phyloP scores from a whole-genome alignment of 179 eudicot species.

The Beta lomatogona region DNA sequence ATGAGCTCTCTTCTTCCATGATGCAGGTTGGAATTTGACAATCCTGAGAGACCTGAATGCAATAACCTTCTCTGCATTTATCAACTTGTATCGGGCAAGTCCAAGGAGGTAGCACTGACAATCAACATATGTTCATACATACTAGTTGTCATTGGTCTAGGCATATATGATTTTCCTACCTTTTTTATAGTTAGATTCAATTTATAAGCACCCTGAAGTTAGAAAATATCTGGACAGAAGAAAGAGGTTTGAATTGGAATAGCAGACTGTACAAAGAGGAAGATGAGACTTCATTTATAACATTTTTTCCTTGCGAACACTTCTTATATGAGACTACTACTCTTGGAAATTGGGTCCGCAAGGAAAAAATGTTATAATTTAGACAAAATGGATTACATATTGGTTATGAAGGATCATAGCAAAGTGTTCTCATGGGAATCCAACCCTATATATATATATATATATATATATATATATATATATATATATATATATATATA shows the following conservation, averaged over 20 bases:
- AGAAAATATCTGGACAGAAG: not conserved
- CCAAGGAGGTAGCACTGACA: constrained; percentile 61
- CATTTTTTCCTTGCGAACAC: too few species aligned
- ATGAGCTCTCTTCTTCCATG: not conserved
- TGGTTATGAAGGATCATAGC: too few species aligned
- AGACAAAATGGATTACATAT: too few species aligned
- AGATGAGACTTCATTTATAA: too few species aligned
- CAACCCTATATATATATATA: too few species aligned
- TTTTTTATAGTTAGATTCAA: not conserved
- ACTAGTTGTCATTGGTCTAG: not conserved
- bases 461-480: too few species aligned
- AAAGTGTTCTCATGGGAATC: too few species aligned
- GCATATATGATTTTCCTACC: not conserved
- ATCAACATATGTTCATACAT: not conserved
- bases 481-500: too few species aligned
- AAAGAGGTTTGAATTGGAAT: not conserved
- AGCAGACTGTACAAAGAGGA: not conserved
- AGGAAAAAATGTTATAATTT: too few species aligned
- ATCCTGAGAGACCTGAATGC: constrained; percentile 70
- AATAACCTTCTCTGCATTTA: constrained; percentile 87
- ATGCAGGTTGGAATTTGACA: constrained; percentile 17
- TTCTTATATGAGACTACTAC: too few species aligned
- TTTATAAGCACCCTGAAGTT: not conserved
- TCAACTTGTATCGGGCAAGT: constrained; percentile 86
- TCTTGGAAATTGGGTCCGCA: too few species aligned